Conservation (phyloP, 164 flowering plant genomes). For the Chimonanthus salicifolius region DNA sequence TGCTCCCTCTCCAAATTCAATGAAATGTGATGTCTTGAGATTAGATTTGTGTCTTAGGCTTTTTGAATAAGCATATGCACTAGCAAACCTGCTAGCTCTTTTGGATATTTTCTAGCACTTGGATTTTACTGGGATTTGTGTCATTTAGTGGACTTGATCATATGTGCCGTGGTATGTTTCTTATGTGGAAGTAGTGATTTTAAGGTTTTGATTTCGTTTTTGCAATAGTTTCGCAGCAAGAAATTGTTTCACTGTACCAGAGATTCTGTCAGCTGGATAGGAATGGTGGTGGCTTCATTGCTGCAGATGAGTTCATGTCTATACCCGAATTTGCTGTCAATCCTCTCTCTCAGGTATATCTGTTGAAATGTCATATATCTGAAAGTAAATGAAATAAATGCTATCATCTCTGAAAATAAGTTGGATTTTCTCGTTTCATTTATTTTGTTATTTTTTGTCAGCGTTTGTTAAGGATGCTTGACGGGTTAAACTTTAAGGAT, state of each 20-base stretch:
- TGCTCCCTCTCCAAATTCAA: no score
- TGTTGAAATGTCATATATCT: background rate
- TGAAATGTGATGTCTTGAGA: no score
- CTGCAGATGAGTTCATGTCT: constrained; percentile 44
- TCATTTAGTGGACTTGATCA: no score
- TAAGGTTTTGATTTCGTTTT: background rate
- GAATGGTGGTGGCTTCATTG: constrained; percentile 38
- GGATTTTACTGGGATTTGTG: no score
- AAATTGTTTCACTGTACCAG: constrained; percentile 45
- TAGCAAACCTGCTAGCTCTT: no score
- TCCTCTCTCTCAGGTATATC: constrained; percentile 45
- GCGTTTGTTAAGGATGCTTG: constrained; percentile 91
- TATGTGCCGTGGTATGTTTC: no score
- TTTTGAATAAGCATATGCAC: no score
- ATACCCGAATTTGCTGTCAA: constrained; percentile 54
- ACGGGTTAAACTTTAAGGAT: constrained; percentile 92
- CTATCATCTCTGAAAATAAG: background rate
- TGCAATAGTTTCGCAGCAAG: constrained; percentile 47
- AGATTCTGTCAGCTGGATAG: constrained; percentile 56
- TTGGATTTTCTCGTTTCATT: background rate
- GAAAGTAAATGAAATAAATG: background rate
- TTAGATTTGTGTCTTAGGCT: no score
- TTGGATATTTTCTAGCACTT: no score
- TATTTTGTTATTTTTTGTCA: constrained; percentile 22
- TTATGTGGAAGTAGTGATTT: background rate